Evolutionary conservation across 306 rosid species (phyloP).

Genomic region (Lathyrus oleraceus): DNA sequence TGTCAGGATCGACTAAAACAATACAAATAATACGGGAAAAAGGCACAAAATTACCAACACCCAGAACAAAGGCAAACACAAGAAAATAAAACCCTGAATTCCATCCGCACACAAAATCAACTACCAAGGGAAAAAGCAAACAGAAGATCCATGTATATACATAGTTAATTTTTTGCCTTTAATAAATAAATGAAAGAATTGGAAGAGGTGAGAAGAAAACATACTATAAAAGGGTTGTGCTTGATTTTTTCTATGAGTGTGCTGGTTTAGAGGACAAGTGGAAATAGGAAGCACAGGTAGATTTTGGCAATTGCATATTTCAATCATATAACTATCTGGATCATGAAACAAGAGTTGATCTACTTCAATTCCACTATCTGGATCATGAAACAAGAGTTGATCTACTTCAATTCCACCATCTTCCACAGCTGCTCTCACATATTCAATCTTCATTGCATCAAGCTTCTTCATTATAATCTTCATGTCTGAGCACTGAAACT

Average conservation of each 20-base stretch:
- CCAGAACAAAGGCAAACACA: too few relatives aligned
- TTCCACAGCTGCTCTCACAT: constrained; percentile 59
- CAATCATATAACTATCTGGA: constrained; percentile 75
- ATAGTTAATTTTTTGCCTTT: too few relatives aligned
- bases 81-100: too few relatives aligned
- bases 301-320: constrained; percentile 74
- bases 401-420: constrained; percentile 69
- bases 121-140: too few relatives aligned
- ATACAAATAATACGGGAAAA: too few relatives aligned
- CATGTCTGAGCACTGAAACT: constrained; percentile 64
- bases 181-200: neutral
- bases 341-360: constrained; percentile 83
- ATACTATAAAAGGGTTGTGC: constrained; percentile 41
- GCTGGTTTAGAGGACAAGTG: constrained; percentile 35
- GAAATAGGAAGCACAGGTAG: constrained; percentile 70
- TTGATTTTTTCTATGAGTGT: neutral
- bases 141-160: too few relatives aligned
- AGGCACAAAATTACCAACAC: too few relatives aligned
- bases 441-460: constrained; percentile 50
- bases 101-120: too few relatives aligned
- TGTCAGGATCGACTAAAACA: too few relatives aligned
- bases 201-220: neutral
- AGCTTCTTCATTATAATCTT: constrained; percentile 46
- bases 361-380: constrained; percentile 65
- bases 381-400: constrained; percentile 79